Evolutionary conservation across 192 early-diverging fungal genomes (phyloP).

Genomic region (Thoreauomyces humboldtii): DNA sequence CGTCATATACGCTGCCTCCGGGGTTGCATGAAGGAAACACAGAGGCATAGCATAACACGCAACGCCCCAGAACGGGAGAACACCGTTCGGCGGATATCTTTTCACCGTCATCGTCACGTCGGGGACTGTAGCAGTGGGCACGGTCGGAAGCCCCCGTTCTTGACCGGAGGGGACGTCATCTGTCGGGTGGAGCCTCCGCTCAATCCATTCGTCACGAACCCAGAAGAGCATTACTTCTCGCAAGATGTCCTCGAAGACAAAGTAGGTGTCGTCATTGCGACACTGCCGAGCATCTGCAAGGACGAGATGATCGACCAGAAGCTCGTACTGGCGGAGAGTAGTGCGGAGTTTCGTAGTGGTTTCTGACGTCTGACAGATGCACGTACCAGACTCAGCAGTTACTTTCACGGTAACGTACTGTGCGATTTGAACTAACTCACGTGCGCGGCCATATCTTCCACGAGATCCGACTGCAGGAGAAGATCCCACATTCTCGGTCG

Average conservation of each 20-base stretch:
- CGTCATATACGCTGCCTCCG: slow-evolving; percentile 47
- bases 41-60: slow-evolving; percentile 54
- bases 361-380: no score
- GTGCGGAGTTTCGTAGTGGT: slow-evolving; percentile 75
- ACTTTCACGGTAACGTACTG: no score
- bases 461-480: slow-evolving; percentile 43
- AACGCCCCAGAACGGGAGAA: slow-evolving; percentile 51
- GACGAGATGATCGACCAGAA: slow-evolving; percentile 46
- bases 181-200: background rate
- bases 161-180: no score
- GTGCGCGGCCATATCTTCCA: slow-evolving; percentile 17
- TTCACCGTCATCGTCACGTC: slow-evolving; percentile 8
- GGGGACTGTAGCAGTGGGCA: no score
- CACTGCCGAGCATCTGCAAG: slow-evolving; percentile 42
- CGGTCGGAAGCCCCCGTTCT: no score
- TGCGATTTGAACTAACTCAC: no score
- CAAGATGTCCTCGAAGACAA: slow-evolving; percentile 60
- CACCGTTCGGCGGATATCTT: slow-evolving; percentile 47
- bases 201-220: slow-evolving; percentile 53
- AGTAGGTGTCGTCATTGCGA: slow-evolving; percentile 55
- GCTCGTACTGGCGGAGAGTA: slow-evolving; percentile 83
- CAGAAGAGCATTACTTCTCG: slow-evolving; percentile 45
- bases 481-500: slow-evolving; percentile 46
- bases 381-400: no score
- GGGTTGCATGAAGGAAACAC: slow-evolving; percentile 42